These are phyloP conservation scores for Daedaleopsis sinensis DNA, from an alignment of 768 basidiomycete species.

Conservation along the genomic window DNA sequence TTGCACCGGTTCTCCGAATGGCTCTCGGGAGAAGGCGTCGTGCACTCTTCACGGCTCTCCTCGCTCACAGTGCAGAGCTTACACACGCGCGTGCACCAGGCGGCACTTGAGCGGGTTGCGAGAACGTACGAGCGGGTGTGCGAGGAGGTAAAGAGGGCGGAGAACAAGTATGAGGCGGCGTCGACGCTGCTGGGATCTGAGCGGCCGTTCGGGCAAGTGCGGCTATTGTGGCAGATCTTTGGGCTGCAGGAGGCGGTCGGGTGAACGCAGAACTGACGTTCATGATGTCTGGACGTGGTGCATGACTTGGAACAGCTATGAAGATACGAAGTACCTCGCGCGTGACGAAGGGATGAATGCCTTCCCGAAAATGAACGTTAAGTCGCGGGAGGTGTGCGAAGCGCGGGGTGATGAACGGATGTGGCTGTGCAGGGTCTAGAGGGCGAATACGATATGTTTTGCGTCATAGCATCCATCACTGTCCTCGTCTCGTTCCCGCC, in stretches of 20 bases:
- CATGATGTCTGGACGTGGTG: too few relatives aligned
- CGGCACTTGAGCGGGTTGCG: conserved; percentile 69
- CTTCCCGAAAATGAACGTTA: too few relatives aligned
- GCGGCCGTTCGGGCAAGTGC: conserved; percentile 80
- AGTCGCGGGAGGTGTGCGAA: too few relatives aligned
- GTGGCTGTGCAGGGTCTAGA: conserved; percentile 19
- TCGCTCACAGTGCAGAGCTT: conserved; percentile 70
- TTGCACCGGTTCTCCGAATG: conserved; percentile 79
- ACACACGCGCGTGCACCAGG: conserved; percentile 72
- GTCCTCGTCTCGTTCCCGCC: neutral
- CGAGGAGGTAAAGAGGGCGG: conserved; percentile 71
- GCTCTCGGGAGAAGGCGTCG: conserved; percentile 81
- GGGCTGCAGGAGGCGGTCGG: conserved; percentile 54
- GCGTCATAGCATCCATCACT: conserved; percentile 17
- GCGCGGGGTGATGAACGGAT: too few relatives aligned
- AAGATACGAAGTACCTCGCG: too few relatives aligned
- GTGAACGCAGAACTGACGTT: too few relatives aligned
- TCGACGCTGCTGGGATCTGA: conserved; percentile 81
- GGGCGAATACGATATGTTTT: conserved; percentile 5
- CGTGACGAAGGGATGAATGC: too few relatives aligned
- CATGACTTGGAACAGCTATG: too few relatives aligned
- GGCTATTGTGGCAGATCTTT: conserved; percentile 76
- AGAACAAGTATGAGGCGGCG: conserved; percentile 90
- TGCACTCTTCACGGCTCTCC: conserved; percentile 78
- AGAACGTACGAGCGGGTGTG: conserved; percentile 73